Base-by-base conservation (phyloP, 2,329 filamentous ascomycete species). In the Cladosporium colombiae region DNA sequence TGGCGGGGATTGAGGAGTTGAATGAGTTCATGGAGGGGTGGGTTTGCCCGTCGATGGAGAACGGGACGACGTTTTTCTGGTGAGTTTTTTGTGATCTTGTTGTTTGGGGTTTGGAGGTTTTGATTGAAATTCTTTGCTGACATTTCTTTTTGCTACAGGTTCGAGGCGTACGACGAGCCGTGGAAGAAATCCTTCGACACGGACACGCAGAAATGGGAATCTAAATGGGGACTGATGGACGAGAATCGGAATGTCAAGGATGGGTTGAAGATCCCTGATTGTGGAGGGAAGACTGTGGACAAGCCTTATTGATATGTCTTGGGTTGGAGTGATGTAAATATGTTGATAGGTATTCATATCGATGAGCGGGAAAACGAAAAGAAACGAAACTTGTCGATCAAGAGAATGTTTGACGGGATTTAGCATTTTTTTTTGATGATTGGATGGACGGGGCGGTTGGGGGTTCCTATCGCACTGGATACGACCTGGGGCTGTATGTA, bases 21-120 rank as follows among this genome's bases (percentile, higher is more conserved):
- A 98, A 98, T 75, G 83, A 82, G n/a, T 93, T 97, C 73, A 89
- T 98, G 87, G 82, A 88, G 1, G 86, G 88, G 69, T 98, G 91
- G 89, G 88, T 98, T 0, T 98, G 94, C 77, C 83, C 87, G 61
- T 88, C 91, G 13, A 79, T 97, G 68, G 81, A 81, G 27, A 96
- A 97, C 73, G 90, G 89, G 55, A 97, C 93, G 1, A 88, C 96
- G 70, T 98, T 96, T 77, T 97, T 97, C 76, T 98, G 94, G 94
- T 89, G 78, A 77, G 85, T 77, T 29, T 7, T 16, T n/a, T 27
- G 13, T n/a, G 3, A 10, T 44, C 8, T 35, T n/a, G n/a, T n/a
- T n/a, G n/a, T n/a, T n/a, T n/a, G n/a, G n/a, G n/a, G n/a, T n/a
- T n/a, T n/a, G n/a, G n/a, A n/a, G n/a, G 21, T 25, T 40, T n/a